phyloP scores from a whole-genome alignment of 2,329 filamentous ascomycete genomes.

The Cytospora paraplurivora region DNA sequence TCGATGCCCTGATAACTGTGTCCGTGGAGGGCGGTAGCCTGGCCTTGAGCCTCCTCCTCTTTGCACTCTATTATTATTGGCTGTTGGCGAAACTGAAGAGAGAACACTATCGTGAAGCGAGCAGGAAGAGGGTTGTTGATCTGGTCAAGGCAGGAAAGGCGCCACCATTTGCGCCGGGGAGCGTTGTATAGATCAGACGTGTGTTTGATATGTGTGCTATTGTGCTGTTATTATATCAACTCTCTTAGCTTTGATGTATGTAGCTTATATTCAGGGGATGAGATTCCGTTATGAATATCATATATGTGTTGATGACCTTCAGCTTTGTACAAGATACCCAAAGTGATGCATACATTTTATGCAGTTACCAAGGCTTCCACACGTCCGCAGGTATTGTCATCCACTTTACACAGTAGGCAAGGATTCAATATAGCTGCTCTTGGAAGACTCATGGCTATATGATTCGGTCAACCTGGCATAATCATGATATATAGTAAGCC shows the following conservation, averaged over 20 bases:
- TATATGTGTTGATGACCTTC: background rate
- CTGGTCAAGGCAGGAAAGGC: conserved; percentile 26
- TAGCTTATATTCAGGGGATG: background rate
- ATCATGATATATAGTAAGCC: no score
- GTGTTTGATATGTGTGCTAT: background rate
- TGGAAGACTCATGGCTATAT: no score
- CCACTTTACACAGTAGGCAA: no score
- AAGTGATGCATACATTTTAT: no score
- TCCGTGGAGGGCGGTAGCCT: conserved; percentile 41
- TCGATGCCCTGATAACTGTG: conserved; percentile 45
- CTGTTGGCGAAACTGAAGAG: conserved; percentile 38
- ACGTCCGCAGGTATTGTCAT: no score
- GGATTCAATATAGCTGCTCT: no score
- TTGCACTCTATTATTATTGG: conserved; percentile 38
- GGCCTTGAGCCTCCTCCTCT: conserved; percentile 34
- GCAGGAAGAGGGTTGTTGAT: conserved; percentile 13
- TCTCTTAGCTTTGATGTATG: background rate
- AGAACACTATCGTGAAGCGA: conserved; percentile 32
- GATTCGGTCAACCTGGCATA: no score
- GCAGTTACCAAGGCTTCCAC: no score
- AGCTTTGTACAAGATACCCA: no score
- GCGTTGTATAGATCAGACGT: conserved; percentile 31
- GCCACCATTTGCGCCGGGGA: conserved; percentile 33
- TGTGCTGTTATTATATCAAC: background rate
- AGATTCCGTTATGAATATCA: background rate